phyloP scores from a whole-genome alignment of 2,329 filamentous ascomycete genomes.

The Lachnellula cervina region DNA sequence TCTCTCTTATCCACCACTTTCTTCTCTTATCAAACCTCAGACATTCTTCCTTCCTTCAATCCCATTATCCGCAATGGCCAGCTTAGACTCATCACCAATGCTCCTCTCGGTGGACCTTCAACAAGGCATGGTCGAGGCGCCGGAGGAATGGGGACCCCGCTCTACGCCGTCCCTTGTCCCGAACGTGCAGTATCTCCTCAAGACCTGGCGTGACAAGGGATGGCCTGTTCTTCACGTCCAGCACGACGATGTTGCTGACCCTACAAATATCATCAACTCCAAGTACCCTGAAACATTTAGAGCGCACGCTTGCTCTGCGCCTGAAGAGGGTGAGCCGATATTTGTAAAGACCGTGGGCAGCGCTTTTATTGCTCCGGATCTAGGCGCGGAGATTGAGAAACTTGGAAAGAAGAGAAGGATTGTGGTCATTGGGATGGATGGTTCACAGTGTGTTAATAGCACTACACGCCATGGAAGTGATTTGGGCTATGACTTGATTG shows the following conservation, averaged over 20 bases:
- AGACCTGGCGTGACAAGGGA: conserved; percentile 12
- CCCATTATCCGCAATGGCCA: background rate
- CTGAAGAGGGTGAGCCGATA: conserved; percentile 7
- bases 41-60: background rate
- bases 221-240: conserved; percentile 21
- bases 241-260: conserved; percentile 17
- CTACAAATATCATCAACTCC: conserved; percentile 10
- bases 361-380: conserved; percentile 12
- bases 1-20: background rate
- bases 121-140: conserved; percentile 14
- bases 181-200: conserved; percentile 15
- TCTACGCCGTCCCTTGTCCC: conserved; percentile 19
- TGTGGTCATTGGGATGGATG: conserved; percentile 23
- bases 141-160: conserved; percentile 17
- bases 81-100: conserved; percentile 7
- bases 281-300: conserved; percentile 12
- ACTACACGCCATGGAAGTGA: conserved; percentile 19
- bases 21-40: no score
- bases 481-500: conserved; percentile 20
- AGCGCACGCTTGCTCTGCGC: conserved; percentile 15
- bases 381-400: conserved; percentile 1
- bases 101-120: conserved; percentile 24
- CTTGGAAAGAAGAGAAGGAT: conserved; percentile 10
- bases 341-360: conserved; percentile 21
- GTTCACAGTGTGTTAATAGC: conserved; percentile 21